These are phyloP conservation scores for Teratosphaeria pseudoeucalypti DNA, from an alignment of 2,329 filamentous ascomycete genomes.

Conservation along the genomic window DNA sequence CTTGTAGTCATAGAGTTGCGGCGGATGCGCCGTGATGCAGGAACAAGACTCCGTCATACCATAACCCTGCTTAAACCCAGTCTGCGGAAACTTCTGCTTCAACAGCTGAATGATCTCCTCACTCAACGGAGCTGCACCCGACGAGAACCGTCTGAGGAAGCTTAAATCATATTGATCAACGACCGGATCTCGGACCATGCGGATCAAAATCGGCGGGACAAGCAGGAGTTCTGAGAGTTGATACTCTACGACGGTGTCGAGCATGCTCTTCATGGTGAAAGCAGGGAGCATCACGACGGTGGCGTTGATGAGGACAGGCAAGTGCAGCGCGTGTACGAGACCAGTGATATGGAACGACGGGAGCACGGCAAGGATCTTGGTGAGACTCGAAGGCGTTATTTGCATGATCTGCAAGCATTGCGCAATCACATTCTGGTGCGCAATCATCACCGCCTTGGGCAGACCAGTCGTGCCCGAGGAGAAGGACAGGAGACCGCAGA, in stretches of 20 bases:
- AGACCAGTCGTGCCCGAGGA: conserved; percentile 41
- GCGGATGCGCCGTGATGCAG: conserved; percentile 53
- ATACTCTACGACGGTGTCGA: conserved; percentile 42
- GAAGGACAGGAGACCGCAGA: conserved; percentile 45
- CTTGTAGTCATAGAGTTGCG: conserved; percentile 44
- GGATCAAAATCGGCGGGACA: conserved; percentile 52
- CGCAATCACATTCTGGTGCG: conserved; percentile 45
- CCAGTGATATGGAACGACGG: conserved; percentile 56
- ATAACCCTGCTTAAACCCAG: conserved; percentile 55
- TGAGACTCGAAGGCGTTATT: conserved; percentile 41
- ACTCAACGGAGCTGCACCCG: conserved; percentile 49
- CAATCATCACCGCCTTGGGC: conserved; percentile 44
- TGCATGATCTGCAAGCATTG: conserved; percentile 52
- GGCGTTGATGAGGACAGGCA: conserved; percentile 54
- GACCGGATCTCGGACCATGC: conserved; percentile 47
- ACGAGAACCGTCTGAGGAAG: conserved; percentile 46
- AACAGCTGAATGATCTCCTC: conserved; percentile 48
- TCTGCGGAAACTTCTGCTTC: conserved; percentile 46
- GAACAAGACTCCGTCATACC: conserved; percentile 59
- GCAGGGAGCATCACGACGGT: conserved; percentile 54
- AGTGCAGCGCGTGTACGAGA: conserved; percentile 51
- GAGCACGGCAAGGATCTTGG: conserved; percentile 46
- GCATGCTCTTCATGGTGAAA: conserved; percentile 53
- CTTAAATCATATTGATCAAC: conserved; percentile 47
- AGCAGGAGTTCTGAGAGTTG: conserved; percentile 47